Conservation (phyloP, 2,329 filamentous ascomycete genomes). For the Aaosphaeria arxii region DNA sequence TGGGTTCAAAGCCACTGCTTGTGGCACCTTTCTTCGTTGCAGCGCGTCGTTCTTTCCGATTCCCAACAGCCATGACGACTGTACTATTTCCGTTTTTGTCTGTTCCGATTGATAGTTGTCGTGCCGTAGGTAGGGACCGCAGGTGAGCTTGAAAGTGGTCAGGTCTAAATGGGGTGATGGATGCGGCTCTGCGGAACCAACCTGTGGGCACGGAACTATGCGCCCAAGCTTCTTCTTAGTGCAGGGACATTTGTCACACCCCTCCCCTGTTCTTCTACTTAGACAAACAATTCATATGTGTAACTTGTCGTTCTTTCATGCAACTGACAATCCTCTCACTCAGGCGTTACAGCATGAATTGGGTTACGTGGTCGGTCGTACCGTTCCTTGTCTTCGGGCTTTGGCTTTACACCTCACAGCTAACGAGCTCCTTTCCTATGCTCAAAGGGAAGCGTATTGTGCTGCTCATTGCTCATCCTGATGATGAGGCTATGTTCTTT, state of each 20-base stretch:
- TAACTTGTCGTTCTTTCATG: too few relatives aligned
- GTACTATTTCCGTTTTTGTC: too few relatives aligned
- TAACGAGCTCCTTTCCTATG: slow-evolving; percentile 56
- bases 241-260: not conserved
- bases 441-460: slow-evolving; percentile 82
- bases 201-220: not conserved
- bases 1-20: slow-evolving; percentile 36
- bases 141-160: too few relatives aligned
- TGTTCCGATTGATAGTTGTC: too few relatives aligned
- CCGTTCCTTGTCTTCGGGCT: slow-evolving; percentile 42
- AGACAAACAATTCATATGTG: too few relatives aligned
- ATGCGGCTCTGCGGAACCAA: slow-evolving; percentile 18
- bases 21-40: slow-evolving; percentile 33
- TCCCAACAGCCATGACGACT: slow-evolving; percentile 29
- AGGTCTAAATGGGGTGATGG: slow-evolving; percentile 5
- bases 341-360: slow-evolving; percentile 35
- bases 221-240: slow-evolving; percentile 13
- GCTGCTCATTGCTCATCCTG: slow-evolving; percentile 92
- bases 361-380: slow-evolving; percentile 37
- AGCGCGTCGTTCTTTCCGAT: slow-evolving; percentile 47
- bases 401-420: slow-evolving; percentile 48
- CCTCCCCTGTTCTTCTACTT: too few relatives aligned
- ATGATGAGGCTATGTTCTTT: slow-evolving; percentile 99
- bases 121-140: too few relatives aligned
- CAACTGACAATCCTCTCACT: not conserved